Percentiles rank a stretch among this genome's conserved stretches.
Conservation (phyloP, 2,329 filamentous ascomycete genomes). For the Pseudonectria foliicola region DNA sequence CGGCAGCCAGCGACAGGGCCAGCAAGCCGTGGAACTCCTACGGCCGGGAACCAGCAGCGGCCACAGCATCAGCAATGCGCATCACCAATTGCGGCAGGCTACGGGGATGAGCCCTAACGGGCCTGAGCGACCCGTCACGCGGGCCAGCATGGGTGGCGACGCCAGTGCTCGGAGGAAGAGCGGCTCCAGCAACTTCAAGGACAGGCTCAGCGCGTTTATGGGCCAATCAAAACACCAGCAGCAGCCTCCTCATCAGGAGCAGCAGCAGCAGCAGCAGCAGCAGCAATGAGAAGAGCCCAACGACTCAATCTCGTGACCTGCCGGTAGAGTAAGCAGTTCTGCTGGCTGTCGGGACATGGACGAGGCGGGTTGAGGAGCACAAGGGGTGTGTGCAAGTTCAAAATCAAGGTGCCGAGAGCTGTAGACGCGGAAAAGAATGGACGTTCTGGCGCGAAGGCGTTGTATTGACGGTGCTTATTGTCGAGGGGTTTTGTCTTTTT, state of each 20-base stretch:
- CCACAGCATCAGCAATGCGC: conserved; percentile 12
- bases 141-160: conserved; percentile 22
- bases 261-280: background rate
- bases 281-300: background rate
- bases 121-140: conserved; percentile 25
- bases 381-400: too few species aligned
- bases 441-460: too few species aligned
- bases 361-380: too few species aligned
- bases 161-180: conserved; percentile 21
- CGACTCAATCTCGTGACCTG: too few species aligned
- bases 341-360: too few species aligned
- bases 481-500: too few species aligned
- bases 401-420: too few species aligned
- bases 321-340: too few species aligned
- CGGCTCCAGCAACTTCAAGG: conserved; percentile 26
- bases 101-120: conserved; percentile 9
- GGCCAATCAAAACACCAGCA: conserved; percentile 20
- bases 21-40: conserved; percentile 24
- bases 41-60: conserved; percentile 28
- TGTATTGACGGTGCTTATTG: too few species aligned
- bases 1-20: conserved; percentile 14
- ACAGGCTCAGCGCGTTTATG: conserved; percentile 29
- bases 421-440: too few species aligned
- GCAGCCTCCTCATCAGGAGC: conserved; percentile 2
- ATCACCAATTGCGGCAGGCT: conserved; percentile 11